A percentile compares a stretch with the other conserved stretches of the same genome.
Conservation (phyloP, 1,139 yeast genomes). For the Kodamaea derodonti region DNA sequence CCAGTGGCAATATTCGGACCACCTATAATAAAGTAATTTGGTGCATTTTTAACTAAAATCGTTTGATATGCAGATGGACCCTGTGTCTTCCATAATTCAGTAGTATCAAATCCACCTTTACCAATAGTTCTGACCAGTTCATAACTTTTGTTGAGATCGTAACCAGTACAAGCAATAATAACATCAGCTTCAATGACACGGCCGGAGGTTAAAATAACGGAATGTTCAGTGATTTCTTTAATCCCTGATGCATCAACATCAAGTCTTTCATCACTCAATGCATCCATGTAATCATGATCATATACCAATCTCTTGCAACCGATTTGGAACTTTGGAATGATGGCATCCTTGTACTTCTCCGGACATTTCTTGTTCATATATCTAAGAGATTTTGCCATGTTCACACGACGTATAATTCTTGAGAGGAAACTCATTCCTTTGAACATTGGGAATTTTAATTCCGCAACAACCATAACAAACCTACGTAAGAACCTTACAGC, state of each 20-base stretch:
- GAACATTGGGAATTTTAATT: conserved; percentile 34
- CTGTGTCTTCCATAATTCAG: conserved; percentile 26
- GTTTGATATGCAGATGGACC: conserved; percentile 40
- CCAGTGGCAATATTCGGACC: conserved; percentile 47
- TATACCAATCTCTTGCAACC: conserved; percentile 44
- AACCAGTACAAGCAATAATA: conserved; percentile 46
- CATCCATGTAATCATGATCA: conserved; percentile 35
- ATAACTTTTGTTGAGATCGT: conserved; percentile 22
- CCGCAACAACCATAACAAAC: conserved; percentile 29
- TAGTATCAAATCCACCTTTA: conserved; percentile 20
- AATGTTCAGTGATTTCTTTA: conserved; percentile 24
- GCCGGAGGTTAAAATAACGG: conserved; percentile 30
- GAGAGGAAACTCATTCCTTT: conserved; percentile 28
- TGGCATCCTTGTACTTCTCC: conserved; percentile 26
- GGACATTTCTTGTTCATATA: conserved; percentile 36
- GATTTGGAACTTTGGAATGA: conserved; percentile 38
- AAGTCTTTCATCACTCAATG: conserved; percentile 30
- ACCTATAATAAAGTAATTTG: conserved; percentile 34
- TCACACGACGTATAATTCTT: conserved; percentile 24
- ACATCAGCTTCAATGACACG: conserved; percentile 32
- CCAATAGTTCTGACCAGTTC: conserved; percentile 23
- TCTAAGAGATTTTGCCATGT: conserved; percentile 15
- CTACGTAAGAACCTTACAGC: conserved; percentile 28
- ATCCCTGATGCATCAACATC: conserved; percentile 24
- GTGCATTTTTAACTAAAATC: conserved; percentile 28